Evolutionary conservation across 768 basidiomycete genomes (phyloP), one percentile per base, ranked within the genome.

Genomic region (Tremella fuciformis): DNA sequence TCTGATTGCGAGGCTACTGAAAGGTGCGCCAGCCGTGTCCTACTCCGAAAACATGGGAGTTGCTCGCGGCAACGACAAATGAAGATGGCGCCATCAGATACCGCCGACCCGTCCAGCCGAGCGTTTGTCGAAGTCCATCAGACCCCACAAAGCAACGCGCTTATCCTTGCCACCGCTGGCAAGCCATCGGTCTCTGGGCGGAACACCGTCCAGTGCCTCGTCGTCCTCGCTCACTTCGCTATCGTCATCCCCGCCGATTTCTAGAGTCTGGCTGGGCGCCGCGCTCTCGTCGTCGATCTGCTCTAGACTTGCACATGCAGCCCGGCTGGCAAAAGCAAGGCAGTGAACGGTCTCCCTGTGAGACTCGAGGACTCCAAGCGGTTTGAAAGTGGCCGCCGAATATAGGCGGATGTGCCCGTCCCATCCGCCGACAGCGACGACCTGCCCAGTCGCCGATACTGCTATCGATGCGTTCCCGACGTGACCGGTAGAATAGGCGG

Each of bases 351-450:
- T 83, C 8, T 82, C 81, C 62, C 89, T 88, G 79, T 97, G 94
- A 71, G 90, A 89, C 22, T 80, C 80, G 7, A 98, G 81, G 3
- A 86, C 87, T 4, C 94, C 94, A 7, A 99, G 85, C 0, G 87
- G 77, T 65, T 89, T 92, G 75, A 91, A 81, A 3, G 83, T 82
- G 64, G 85, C 86, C 1, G 89, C 86, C 0, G 91, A 88, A 77
- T 88, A 91, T 8, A 97, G 79, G 0, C 90, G 85, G 16, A 93
- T 80, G 58, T 81, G 84, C 37, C 94, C 92, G 61, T 98, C 92
- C 94, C 94, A 97, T 0, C 92, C 91, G 1, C 88, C 93, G 1
- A 92, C 80, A 0, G 91, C 92, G 65, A 91, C 87, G 0, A 97
- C 83, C 19, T 83, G 82, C 0, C 86, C 89, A 63, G 88, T 86